These are phyloP conservation scores for Chlorella ohadii DNA, from an alignment of 139 green algal species.

Conservation along the genomic window DNA sequence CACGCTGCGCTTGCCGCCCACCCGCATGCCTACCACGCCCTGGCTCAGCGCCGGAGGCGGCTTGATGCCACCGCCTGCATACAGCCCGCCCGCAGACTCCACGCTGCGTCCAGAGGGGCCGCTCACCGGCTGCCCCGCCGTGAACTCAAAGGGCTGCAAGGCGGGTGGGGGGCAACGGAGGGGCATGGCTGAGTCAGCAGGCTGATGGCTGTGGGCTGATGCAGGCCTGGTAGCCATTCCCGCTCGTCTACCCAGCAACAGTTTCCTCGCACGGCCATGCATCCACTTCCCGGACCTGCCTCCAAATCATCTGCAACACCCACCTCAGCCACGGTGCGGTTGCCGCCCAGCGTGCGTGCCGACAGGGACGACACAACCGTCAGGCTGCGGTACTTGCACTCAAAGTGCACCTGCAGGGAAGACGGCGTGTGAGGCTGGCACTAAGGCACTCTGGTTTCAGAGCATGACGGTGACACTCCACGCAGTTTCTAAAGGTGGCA, in stretches of 20 bases:
- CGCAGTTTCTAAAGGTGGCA: too few species aligned
- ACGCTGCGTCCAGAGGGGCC: not conserved
- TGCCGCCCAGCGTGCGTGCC: constrained; percentile 88
- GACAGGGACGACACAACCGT: constrained; percentile 86
- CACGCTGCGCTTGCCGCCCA: constrained; percentile 79
- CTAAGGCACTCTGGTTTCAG: not conserved
- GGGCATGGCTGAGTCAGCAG: too few species aligned
- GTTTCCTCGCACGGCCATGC: too few species aligned
- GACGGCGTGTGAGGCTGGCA: not conserved
- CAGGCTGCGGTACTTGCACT: constrained; percentile 85
- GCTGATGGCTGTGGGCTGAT: not conserved
- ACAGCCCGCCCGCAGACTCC: constrained; percentile 72
- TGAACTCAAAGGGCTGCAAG: constrained; percentile 87
- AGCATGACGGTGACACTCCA: too few species aligned
- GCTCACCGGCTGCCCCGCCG: constrained; percentile 68
- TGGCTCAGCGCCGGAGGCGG: constrained; percentile 82
- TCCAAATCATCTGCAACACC: too few species aligned
- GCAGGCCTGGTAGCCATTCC: not conserved
- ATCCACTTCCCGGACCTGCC: too few species aligned
- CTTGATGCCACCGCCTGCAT: constrained; percentile 83
- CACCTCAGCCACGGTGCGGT: constrained; percentile 91
- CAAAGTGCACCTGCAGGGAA: constrained; percentile 88
- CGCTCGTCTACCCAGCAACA: too few species aligned
- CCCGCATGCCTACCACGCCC: constrained; percentile 88
- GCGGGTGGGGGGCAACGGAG: not conserved